Base-by-base conservation (phyloP, 768 basidiomycete species). In the Xerocomus potaroensis region DNA sequence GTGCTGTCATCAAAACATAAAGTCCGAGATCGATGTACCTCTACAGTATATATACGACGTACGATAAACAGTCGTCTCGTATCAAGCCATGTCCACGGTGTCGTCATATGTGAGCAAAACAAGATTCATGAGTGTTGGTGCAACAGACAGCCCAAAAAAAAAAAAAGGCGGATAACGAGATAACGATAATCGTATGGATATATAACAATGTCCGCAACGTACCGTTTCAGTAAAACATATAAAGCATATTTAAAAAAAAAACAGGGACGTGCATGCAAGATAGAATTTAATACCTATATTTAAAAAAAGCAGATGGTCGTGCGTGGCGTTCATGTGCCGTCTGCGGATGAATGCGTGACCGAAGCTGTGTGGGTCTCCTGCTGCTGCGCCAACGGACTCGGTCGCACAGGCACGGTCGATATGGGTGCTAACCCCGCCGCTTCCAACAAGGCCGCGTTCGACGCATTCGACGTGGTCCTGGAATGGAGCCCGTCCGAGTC, bases 381-480 rank as follows among this genome's bases (percentile, higher is more conserved):
- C 4, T 26, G 21, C 1, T 56, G 50, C 10, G 54, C 46, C 43
- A 63, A 47, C 12, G 61, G 61, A 36, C 63, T 65, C 26, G 61
- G 34, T 12, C 48, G 50, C 8, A 42, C 37, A 0, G 58, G 49
- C 12, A 26, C 48, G 7, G 33, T 30, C 12, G 21, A 11, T 8
- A 26, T 4, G 3, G 30, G 8, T 21, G 7, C n/a, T 42, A 62
- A 26, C 19, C 64, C 62, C 1, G 56, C 62, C 0, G 57, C 62
- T 0, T 64, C 59, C 37, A 66, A 41, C 31, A 64, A 36, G 0
- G 48, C 54, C 8, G 35, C 35, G n/a, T 59, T 45, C n/a, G 62
- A 63, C 19, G 43, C 43, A 22, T 37, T 49, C 23, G 62, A 65
- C 32, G 35, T 23, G 1, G 49, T 51, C 40, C 61, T 51, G 29